Evolutionary conservation across 129 eudicot genomes (phyloP), one percentile per base, ranked within the genome.

Genomic region (Kitagawia praeruptora): DNA sequence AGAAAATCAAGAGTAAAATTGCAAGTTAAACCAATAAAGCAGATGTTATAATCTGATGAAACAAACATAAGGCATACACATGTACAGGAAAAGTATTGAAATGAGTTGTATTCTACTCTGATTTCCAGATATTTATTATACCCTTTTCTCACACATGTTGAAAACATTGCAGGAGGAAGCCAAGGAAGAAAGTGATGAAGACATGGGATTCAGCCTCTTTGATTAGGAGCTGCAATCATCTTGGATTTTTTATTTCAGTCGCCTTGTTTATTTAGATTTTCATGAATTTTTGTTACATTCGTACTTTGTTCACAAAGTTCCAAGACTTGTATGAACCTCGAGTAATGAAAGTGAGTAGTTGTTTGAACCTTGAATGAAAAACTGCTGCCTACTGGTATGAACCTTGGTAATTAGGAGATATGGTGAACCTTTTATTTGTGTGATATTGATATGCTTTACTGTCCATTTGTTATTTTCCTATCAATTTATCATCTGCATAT

Each of bases 131-230:
- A 2, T 25, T 0, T 3, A 3, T 5, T 3, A 11, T 31, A 27
- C 21, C 1, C 0, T 16, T 18, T 18, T 38, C 23, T 70, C 46
- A 31, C 38, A 70, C 19, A 6, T 69, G n/a, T 37, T 69, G 6
- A 1, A 16, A 37, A 13, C 3, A 2, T 28, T 28, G n/a, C 75
- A 70, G 75, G 75, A 70, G 42, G 75, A 70, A 70, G 14, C 75
- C 25, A 70, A 70, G 48, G 75, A 70, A 70, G 75, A 70, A 19
- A 70, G 75, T 37, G 75, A 70, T 8, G 75, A 70, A 0, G 75
- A 70, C 25, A 70, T 70, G 75, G 75, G 75, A 16, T 70, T 70
- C 75, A 70, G 75, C 28, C 75, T 70, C 46, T 70, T 70, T 40
- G 75, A 70, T 70, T 70, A 70, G 45, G 27, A 70, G 27, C 23